Base-by-base conservation (phyloP, 208 protist species). In the Chromosphaera perkinsii region DNA sequence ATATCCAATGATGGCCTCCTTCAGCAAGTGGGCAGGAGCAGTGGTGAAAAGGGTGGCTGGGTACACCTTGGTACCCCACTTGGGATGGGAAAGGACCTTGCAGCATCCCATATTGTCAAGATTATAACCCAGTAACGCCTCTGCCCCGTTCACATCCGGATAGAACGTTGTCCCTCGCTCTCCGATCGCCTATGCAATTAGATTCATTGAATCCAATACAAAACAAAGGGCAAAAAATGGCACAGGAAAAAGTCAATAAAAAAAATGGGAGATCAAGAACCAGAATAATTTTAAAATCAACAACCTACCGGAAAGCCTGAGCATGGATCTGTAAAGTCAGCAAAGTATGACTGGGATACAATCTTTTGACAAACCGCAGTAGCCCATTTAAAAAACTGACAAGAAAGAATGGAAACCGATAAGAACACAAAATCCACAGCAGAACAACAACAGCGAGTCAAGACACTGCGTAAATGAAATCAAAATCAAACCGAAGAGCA, bases 31-130 rank as follows among this genome's bases (percentile, higher is more conserved):
- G n/a, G n/a, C 12, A 3, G 68, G 68, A 1, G 76, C 76, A 9
- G 70, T 70, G 32, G 72, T 77, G 51, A 80, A 80, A 64, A 80
- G 60, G 4, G 72, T 73, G 12, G 76, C 66, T 1, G 76, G 76
- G 55, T 80, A 80, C 14, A 74, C 57, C 17, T 58, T 47, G 27
- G 71, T 75, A 51, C 68, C 62, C 70, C 71, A 77, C n/a, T 47
- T 9, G 3, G 76, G 76, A 51, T 80, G 76, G 5, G 69, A 76
- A 22, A 80, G 42, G 36, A 73, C 65, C 61, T 75, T 39, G 37
- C 62, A 69, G 24, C 56, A 66, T 20, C 66, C 64, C 17, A 40
- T 72, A 31, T 36, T 31, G 24, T 69, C 39, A 37, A 45, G 22
- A 2, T 71, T 42, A 33, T 79, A 79, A 12, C 42, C 26, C 22